Conservation (phyloP, 768 basidiomycete genomes). For the Russula sp. region DNA sequence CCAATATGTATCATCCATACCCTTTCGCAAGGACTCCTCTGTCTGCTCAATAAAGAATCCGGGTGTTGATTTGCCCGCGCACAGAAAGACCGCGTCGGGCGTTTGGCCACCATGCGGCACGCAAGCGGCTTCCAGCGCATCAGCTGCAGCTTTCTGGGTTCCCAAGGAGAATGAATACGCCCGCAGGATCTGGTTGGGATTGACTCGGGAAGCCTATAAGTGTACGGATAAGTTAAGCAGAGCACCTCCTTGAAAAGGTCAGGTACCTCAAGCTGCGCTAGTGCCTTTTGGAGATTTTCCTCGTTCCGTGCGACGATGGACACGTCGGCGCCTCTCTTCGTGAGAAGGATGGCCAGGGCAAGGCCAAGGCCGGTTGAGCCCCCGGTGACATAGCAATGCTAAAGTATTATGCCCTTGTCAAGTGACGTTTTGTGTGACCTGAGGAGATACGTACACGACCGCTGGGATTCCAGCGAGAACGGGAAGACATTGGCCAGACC, state of each 20-base stretch:
- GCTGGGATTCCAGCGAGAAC: conserved; percentile 27
- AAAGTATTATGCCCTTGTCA: neutral
- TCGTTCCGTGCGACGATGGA: conserved; percentile 79
- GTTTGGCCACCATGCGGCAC: conserved; percentile 44
- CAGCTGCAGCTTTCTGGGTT: conserved; percentile 42
- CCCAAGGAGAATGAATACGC: conserved; percentile 61
- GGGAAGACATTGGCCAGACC: conserved; percentile 23
- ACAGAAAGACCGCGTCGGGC: conserved; percentile 74
- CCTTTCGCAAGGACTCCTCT: conserved; percentile 48
- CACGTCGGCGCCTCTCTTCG: conserved; percentile 66
- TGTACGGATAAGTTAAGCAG: neutral
- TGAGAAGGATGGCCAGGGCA: conserved; percentile 59
- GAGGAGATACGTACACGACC: conserved; percentile 21
- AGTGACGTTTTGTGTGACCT: neutral
- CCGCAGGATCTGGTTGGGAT: conserved; percentile 52
- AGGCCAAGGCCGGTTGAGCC: conserved; percentile 79
- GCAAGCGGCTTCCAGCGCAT: conserved; percentile 58
- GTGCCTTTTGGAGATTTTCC: conserved; percentile 50
- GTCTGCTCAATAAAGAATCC: conserved; percentile 67
- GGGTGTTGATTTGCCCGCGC: conserved; percentile 68
- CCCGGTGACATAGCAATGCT: conserved; percentile 87
- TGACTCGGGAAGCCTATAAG: conserved; percentile 42
- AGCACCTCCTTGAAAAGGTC: neutral
- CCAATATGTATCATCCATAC: conserved; percentile 53
- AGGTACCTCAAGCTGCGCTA: conserved; percentile 55